Evolutionary conservation across 257 asterid genomes (phyloP).

Genomic region (Gynochthodes officinalis): DNA sequence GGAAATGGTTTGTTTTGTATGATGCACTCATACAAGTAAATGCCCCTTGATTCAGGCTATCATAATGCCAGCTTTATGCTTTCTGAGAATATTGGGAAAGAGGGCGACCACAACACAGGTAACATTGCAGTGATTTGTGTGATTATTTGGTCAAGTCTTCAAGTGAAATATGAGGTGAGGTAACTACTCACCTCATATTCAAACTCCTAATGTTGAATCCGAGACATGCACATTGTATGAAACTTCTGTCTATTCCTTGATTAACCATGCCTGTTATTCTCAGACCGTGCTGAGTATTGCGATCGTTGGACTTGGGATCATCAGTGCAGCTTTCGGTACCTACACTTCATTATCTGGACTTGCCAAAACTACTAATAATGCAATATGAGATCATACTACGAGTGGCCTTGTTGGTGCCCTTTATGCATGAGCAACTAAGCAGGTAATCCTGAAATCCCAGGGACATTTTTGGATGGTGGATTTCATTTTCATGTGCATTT

Average conservation of each 20-base stretch:
- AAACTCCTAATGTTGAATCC: not conserved
- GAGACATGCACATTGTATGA: not conserved
- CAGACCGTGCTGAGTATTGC: conserved; percentile 36
- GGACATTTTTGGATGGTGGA: not conserved
- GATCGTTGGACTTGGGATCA: conserved; percentile 49
- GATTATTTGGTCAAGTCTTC: too few species aligned
- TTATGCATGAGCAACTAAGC: too few species aligned
- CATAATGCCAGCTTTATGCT: conserved; percentile 68
- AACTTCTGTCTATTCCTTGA: not conserved
- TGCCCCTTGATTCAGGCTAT: conserved; percentile 44
- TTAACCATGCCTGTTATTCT: not conserved
- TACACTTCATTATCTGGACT: conserved; percentile 49
- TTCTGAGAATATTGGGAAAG: conserved; percentile 55
- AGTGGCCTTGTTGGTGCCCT: not conserved
- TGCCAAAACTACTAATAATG: conserved; percentile 31
- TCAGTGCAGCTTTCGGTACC: conserved; percentile 59
- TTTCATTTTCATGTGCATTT: not conserved
- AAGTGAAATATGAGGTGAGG: too few species aligned
- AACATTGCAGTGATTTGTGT: too few species aligned
- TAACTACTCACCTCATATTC: not conserved
- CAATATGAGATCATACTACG: not conserved
- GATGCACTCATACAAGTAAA: not conserved
- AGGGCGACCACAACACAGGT: conserved; percentile 69
- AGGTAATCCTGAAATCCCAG: not conserved
- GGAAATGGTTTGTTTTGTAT: too few species aligned